Conservation (phyloP, 306 rosid genomes). For the Cicer yamashitae region DNA sequence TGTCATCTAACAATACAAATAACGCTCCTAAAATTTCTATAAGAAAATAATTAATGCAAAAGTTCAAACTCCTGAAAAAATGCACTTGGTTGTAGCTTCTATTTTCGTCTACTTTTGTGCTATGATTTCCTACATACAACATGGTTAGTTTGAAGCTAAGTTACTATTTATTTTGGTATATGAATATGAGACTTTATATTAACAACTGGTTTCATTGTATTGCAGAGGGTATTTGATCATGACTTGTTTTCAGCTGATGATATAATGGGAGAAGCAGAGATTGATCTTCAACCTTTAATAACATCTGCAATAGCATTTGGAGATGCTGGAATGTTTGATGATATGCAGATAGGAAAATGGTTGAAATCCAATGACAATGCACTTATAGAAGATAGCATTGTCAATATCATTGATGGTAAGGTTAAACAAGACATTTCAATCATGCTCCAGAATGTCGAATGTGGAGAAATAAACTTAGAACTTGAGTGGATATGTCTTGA, state of each 20-base stretch:
- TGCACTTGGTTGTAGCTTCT: no score
- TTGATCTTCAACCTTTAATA: constrained; percentile 98
- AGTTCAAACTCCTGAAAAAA: not conserved
- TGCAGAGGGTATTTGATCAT: constrained; percentile 87
- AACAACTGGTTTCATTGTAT: constrained; percentile 38
- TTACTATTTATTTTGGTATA: no score
- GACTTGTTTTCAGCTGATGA: constrained; percentile 92
- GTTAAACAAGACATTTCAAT: constrained; percentile 70
- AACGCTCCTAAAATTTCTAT: not conserved
- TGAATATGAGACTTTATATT: constrained; percentile 12
- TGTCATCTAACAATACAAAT: not conserved
- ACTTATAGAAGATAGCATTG: constrained; percentile 72
- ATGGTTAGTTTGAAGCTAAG: no score
- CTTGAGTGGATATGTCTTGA: constrained; percentile 90
- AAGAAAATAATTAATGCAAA: not conserved
- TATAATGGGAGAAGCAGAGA: constrained; percentile 97
- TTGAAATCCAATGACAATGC: constrained; percentile 87
- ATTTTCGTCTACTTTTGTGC: no score
- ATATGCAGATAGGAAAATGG: constrained; percentile 98
- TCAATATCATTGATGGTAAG: constrained; percentile 78
- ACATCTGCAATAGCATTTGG: constrained; percentile 92
- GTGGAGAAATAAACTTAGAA: constrained; percentile 81
- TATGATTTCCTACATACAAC: no score
- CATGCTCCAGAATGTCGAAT: constrained; percentile 92
- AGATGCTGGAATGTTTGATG: constrained; percentile 80